Conservation (phyloP, 371 early-diverging fungal genomes). For the Mortierella polycephala region DNA sequence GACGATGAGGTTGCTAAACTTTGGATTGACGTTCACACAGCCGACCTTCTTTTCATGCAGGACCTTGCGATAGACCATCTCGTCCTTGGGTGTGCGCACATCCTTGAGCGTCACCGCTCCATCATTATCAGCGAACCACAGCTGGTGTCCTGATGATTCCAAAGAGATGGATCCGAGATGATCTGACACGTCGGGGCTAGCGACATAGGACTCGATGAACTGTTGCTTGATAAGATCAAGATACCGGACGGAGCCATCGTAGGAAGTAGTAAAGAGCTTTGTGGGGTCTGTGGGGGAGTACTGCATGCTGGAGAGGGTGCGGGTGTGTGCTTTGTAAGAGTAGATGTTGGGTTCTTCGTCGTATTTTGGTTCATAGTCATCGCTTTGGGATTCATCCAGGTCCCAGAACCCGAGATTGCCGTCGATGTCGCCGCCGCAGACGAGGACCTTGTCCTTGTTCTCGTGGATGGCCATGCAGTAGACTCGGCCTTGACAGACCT, state of each 20-base stretch:
- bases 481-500: conserved; percentile 68
- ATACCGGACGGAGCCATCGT: conserved; percentile 71
- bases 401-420: conserved; percentile 80
- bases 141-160: conserved; percentile 56
- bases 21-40: conserved; percentile 76
- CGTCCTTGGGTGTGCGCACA: conserved; percentile 53
- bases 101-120: conserved; percentile 71
- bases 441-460: conserved; percentile 64
- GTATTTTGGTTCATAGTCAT: conserved; percentile 58
- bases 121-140: conserved; percentile 72
- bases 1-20: conserved; percentile 66
- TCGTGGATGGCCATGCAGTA: conserved; percentile 74
- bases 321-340: conserved; percentile 68
- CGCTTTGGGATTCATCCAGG: conserved; percentile 55
- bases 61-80: conserved; percentile 34
- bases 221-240: conserved; percentile 70
- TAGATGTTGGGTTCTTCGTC: conserved; percentile 65
- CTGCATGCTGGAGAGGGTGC: conserved; percentile 64
- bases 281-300: conserved; percentile 63
- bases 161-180: conserved; percentile 61
- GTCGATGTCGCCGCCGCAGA: conserved; percentile 68
- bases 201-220: conserved; percentile 62
- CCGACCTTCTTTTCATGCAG: conserved; percentile 75
- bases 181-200: conserved; percentile 32
- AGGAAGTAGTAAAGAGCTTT: conserved; percentile 68